Percentiles rank a stretch among this genome's conserved stretches.
These are phyloP conservation scores for Coniochaeta sp. DNA, from an alignment of 2,329 filamentous ascomycete species.

Conservation along the genomic window DNA sequence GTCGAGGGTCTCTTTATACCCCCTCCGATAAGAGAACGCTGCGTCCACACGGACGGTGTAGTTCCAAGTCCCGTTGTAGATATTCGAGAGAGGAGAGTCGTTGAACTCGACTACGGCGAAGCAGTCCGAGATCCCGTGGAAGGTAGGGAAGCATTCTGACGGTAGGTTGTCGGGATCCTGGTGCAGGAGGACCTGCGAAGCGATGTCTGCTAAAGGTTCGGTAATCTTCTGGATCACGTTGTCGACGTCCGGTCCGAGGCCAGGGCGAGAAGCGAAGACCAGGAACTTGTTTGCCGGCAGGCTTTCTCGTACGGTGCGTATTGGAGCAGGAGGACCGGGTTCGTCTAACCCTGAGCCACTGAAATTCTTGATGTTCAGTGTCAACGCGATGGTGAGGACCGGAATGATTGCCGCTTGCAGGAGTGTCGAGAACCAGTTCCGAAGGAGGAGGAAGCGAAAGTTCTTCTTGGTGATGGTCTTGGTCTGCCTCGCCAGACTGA, in stretches of 20 bases:
- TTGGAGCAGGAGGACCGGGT: conserved; percentile 11
- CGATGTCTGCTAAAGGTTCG: conserved; percentile 9
- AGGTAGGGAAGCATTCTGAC: conserved; percentile 15
- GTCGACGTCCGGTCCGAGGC: not conserved
- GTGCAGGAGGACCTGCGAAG: conserved; percentile 8
- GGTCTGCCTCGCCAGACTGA: conserved; percentile 10
- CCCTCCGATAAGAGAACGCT: conserved; percentile 22
- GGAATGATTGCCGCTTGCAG: conserved; percentile 19
- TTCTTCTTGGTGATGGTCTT: conserved; percentile 17
- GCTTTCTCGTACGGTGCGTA: conserved; percentile 13
- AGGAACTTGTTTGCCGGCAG: conserved; percentile 16
- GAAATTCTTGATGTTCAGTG: conserved; percentile 20
- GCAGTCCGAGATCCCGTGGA: conserved; percentile 20
- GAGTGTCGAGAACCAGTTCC: conserved; percentile 16
- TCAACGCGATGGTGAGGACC: conserved; percentile 20
- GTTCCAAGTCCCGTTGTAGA: conserved; percentile 17
- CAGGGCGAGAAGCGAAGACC: not conserved
- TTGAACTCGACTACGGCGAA: conserved; percentile 20
- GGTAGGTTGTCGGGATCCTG: conserved; percentile 12
- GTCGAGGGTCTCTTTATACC: conserved; percentile 15
- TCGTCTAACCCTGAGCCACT: conserved; percentile 9
- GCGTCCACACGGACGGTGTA: conserved; percentile 20
- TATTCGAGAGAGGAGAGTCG: conserved; percentile 20
- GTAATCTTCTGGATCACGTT: conserved; percentile 12
- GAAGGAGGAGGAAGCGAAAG: conserved; percentile 14